phyloP scores from a whole-genome alignment of 129 eudicot species.

The Scalesia atractyloides region DNA sequence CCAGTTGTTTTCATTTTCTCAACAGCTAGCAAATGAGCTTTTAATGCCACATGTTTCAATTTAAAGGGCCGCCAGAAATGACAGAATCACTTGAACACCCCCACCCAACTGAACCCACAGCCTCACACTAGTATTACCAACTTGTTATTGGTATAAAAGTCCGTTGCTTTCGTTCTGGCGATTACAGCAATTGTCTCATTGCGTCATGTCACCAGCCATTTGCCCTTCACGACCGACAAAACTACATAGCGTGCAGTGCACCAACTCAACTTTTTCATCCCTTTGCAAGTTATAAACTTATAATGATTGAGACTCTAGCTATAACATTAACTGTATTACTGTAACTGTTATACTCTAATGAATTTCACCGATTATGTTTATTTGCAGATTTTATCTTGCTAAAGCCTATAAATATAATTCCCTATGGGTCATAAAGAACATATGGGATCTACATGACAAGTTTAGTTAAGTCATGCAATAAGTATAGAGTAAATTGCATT shows the following conservation, averaged over 20 bases:
- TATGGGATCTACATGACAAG: conserved; percentile 19
- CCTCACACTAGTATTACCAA: conserved; percentile 23
- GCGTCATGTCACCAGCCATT: conserved; percentile 33
- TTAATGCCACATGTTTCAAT: conserved; percentile 42
- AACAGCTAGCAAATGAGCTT: conserved; percentile 34
- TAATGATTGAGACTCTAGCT: conserved; percentile 10
- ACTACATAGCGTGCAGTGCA: conserved; percentile 14
- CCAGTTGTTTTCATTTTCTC: conserved; percentile 38
- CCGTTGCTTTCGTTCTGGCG: conserved; percentile 38
- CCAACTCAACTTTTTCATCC: conserved; percentile 16
- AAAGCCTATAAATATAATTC: background rate
- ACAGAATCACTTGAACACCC: conserved; percentile 34
- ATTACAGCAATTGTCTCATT: conserved; percentile 30
- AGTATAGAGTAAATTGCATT: no score
- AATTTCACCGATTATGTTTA: conserved; percentile 1
- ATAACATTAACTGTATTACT: conserved; percentile 27
- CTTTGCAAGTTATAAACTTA: background rate
- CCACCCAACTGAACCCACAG: conserved; percentile 5
- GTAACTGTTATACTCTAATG: conserved; percentile 19
- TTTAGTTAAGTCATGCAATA: background rate
- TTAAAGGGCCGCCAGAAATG: conserved; percentile 35
- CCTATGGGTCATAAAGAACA: background rate
- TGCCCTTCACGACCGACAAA: conserved; percentile 18
- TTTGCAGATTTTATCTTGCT: background rate
- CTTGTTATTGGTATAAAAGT: conserved; percentile 40